These are phyloP conservation scores for Chaetothyriales sp. DNA, from an alignment of 2,329 filamentous ascomycete species.

Conservation along the genomic window DNA sequence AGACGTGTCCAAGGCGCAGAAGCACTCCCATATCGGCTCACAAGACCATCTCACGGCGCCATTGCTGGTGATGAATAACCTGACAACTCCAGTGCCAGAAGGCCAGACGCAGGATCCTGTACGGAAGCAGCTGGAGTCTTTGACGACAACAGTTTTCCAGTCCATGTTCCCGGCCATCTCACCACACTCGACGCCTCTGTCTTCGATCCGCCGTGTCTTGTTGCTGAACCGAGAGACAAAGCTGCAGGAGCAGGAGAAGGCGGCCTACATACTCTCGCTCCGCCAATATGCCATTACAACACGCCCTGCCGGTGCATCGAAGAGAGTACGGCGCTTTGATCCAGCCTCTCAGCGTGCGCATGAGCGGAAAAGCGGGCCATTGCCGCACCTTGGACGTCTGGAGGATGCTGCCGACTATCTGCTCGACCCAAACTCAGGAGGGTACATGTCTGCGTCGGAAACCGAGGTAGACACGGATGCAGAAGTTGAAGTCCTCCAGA, in stretches of 20 bases:
- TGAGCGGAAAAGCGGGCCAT: slow-evolving; percentile 38
- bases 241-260: slow-evolving; percentile 32
- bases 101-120: slow-evolving; percentile 49
- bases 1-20: slow-evolving; percentile 71
- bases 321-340: slow-evolving; percentile 67
- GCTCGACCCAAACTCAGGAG: slow-evolving; percentile 60
- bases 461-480: slow-evolving; percentile 89
- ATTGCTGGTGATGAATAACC: slow-evolving; percentile 97
- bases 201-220: slow-evolving; percentile 82
- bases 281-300: slow-evolving; percentile 93
- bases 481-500: slow-evolving; percentile 69
- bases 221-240: slow-evolving; percentile 65
- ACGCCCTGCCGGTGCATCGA: slow-evolving; percentile 68
- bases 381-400: slow-evolving; percentile 81
- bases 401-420: slow-evolving; percentile 92
- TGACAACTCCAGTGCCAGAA: slow-evolving; percentile 49
- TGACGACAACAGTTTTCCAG: slow-evolving; percentile 88
- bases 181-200: slow-evolving; percentile 73
- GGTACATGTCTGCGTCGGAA: slow-evolving; percentile 85
- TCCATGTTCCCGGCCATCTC: slow-evolving; percentile 93
- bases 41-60: slow-evolving; percentile 67
- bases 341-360: slow-evolving; percentile 66
- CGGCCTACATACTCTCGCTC: slow-evolving; percentile 68
- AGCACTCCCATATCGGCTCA: slow-evolving; percentile 56
- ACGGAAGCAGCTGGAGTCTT: slow-evolving; percentile 85